phyloP scores from a whole-genome alignment of 495 filamentous ascomycete genomes.

The Tuber melanosporum region DNA sequence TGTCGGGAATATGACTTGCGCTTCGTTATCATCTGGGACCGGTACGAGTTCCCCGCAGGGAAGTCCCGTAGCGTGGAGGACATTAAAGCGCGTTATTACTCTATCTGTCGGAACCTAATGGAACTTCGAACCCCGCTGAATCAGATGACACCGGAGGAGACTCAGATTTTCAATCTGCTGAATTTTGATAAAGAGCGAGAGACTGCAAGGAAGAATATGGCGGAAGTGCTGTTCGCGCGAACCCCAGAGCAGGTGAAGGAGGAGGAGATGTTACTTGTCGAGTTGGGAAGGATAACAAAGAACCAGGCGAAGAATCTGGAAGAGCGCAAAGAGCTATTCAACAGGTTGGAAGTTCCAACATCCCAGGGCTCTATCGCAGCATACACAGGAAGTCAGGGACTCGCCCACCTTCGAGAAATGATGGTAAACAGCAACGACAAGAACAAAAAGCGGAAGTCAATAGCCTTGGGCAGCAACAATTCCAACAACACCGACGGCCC shows the following conservation, averaged over 20 bases:
- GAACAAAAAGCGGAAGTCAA: slow-evolving; percentile 66
- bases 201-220: slow-evolving; percentile 71
- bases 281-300: slow-evolving; percentile 80
- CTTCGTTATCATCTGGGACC: slow-evolving; percentile 88
- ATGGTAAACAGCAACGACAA: slow-evolving; percentile 71
- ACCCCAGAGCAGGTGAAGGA: slow-evolving; percentile 83
- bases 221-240: slow-evolving; percentile 66
- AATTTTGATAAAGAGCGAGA: slow-evolving; percentile 78
- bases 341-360: slow-evolving; percentile 70
- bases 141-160: slow-evolving; percentile 78
- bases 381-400: slow-evolving; percentile 71
- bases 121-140: slow-evolving; percentile 71
- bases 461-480: slow-evolving; percentile 37
- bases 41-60: slow-evolving; percentile 63
- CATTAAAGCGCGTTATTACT: slow-evolving; percentile 84
- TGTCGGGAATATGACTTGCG: slow-evolving; percentile 71
- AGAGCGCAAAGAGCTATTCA: slow-evolving; percentile 84
- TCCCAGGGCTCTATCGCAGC: slow-evolving; percentile 59
- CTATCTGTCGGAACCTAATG: slow-evolving; percentile 76
- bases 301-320: slow-evolving; percentile 74
- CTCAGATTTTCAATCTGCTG: slow-evolving; percentile 72
- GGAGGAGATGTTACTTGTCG: slow-evolving; percentile 78
- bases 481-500: slow-evolving; percentile 55
- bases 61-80: slow-evolving; percentile 70
- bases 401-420: slow-evolving; percentile 70